Evolutionary conservation across 192 early-diverging fungal species (phyloP).

Genomic region (Chytriomyces sp.): DNA sequence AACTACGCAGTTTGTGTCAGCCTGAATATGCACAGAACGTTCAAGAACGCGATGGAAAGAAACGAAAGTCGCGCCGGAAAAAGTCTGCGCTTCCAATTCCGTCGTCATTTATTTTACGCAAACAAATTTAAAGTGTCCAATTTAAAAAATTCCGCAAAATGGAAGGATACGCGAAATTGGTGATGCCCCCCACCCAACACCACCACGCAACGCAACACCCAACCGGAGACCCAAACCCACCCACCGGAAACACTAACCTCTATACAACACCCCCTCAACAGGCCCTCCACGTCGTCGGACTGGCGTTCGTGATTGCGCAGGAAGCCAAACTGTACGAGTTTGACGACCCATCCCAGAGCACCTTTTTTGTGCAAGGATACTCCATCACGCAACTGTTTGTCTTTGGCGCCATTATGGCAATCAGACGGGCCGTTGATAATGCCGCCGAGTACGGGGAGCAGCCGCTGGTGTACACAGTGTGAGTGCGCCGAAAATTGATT

Average conservation of each 20-base stretch:
- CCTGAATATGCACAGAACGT: too few relatives aligned
- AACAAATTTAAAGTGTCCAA: too few relatives aligned
- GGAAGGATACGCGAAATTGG: conserved; percentile 18
- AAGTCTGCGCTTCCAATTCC: too few relatives aligned
- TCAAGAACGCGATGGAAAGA: too few relatives aligned
- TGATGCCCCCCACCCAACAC: not conserved
- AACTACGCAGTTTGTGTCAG: too few relatives aligned
- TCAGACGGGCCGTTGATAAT: not conserved
- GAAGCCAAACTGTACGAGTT: conserved; percentile 19
- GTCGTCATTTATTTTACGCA: too few relatives aligned
- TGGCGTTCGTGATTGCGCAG: conserved; percentile 15
- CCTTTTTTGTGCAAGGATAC: conserved; percentile 3
- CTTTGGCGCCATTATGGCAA: conserved; percentile 11
- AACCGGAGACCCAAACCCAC: too few relatives aligned
- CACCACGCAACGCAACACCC: too few relatives aligned
- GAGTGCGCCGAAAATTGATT: not conserved
- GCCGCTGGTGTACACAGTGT: conserved; percentile 18
- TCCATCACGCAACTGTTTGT: conserved; percentile 23
- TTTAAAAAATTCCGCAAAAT: not conserved
- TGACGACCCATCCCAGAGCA: not conserved
- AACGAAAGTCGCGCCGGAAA: too few relatives aligned
- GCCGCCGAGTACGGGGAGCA: not conserved
- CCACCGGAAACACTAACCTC: not conserved
- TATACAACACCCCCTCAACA: not conserved
- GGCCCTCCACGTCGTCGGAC: conserved; percentile 21